A percentile compares a stretch with the other conserved stretches of the same genome.
Conservation (phyloP, 2,329 filamentous ascomycete genomes). For the Fusarium kyushuense region DNA sequence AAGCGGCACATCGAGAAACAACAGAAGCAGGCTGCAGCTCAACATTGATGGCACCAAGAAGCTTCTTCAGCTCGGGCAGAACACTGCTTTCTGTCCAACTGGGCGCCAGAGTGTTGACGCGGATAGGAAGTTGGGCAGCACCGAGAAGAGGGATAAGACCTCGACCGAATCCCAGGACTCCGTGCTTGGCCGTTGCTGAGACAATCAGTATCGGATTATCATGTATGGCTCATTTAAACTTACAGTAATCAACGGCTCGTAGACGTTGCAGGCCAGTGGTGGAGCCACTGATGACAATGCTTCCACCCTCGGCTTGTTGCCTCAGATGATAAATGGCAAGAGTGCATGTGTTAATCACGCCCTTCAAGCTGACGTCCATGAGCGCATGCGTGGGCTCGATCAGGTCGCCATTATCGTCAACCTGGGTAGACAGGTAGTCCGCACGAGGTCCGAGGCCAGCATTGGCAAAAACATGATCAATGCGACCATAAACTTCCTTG, state of each 20-base stretch:
- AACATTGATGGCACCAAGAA: constrained; percentile 56
- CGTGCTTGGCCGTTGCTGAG: constrained; percentile 65
- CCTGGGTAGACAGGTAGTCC: constrained; percentile 60
- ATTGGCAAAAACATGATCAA: constrained; percentile 81
- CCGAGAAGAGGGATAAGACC: constrained; percentile 57
- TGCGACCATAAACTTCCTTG: constrained; percentile 74
- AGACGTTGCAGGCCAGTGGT: constrained; percentile 63
- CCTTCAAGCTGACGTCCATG: constrained; percentile 64
- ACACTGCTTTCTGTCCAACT: constrained; percentile 66
- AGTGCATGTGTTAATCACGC: constrained; percentile 62
- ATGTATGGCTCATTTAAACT: constrained; percentile 20
- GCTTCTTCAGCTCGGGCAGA: constrained; percentile 53
- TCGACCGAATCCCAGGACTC: constrained; percentile 65
- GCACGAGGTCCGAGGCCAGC: constrained; percentile 64
- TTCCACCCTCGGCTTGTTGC: constrained; percentile 60
- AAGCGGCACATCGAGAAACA: constrained; percentile 62
- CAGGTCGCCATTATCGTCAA: constrained; percentile 63
- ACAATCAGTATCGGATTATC: constrained; percentile 11
- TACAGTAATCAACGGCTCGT: constrained; percentile 63
- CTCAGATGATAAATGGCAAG: constrained; percentile 65
- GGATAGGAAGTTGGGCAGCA: constrained; percentile 58
- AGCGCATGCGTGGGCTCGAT: constrained; percentile 57
- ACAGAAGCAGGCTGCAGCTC: constrained; percentile 58
- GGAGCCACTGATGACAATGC: constrained; percentile 66
- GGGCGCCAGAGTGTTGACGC: constrained; percentile 67